Evolutionary conservation across 208 protist genomes (phyloP), one percentile per base, ranked within the genome.

Genomic region (Trypanosoma congolense): DNA sequence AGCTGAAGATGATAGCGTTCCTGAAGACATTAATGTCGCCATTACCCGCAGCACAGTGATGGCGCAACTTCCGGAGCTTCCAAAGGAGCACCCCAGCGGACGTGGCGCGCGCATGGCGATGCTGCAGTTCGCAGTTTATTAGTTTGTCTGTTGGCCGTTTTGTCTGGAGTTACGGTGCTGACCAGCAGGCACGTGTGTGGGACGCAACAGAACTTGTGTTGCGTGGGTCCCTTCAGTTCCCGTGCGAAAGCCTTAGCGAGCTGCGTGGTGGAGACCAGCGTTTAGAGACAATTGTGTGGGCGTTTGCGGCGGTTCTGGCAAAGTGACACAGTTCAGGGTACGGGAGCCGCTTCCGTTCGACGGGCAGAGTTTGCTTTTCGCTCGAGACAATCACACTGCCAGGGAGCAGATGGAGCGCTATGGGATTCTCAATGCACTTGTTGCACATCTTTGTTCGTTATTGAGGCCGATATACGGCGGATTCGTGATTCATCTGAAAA

Each of bases 151-250:
- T 80, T 22, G 73, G 71, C 19, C 63, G 65, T 22, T 35, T 53
- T 19, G 64, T 87, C 35, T 87, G 80, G 80, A 83, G 73, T 67
- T 81, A 64, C 25, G 73, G 51, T 14, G 59, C 8, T 4, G 61
- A 67, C 25, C 6, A 46, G 3, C 65, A 61, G 26, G 70, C 78
- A 26, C 62, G 52, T 46, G 80, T 87, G 25, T 87, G 76, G 75
- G 67, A 87, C 25, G 57, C 70, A 28, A 40, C 18, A 0, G 52
- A 26, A 29, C 53, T 64, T 9, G 33, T 35, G 4, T 57, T 87
- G 28, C 40, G 33, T 12, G 80, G 80, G 4, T 78, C 80, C 25
- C 80, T 87, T 43, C 56, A 77, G 18, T 77, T 87, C 40, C 61
- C 73, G 1, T 61, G 70, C 21, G 30, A 29, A 10, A 56, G 68